A percentile compares a stretch with the other conserved stretches of the same genome.
Conservation (phyloP, 345 rosid genomes). For the Combretum micranthum region DNA sequence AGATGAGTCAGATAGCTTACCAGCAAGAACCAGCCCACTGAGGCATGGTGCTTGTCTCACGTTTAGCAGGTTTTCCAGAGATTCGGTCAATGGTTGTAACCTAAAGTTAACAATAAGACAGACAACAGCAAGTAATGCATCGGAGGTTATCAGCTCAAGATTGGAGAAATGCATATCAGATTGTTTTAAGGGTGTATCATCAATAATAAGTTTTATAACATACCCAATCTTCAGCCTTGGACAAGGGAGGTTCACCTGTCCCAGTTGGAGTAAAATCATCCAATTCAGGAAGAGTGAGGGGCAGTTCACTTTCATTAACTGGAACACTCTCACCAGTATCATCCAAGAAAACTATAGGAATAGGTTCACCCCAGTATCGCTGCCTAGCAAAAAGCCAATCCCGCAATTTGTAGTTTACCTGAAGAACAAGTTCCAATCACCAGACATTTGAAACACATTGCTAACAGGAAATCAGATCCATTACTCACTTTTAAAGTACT, state of each 20-base stretch:
- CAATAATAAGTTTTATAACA: background rate
- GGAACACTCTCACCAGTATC: constrained; percentile 63
- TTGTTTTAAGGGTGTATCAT: too few relatives aligned
- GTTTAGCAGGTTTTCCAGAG: constrained; percentile 65
- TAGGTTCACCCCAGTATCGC: constrained; percentile 99
- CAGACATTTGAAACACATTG: background rate
- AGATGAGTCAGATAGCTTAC: constrained; percentile 25
- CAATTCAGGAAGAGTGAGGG: constrained; percentile 79
- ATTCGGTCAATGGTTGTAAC: constrained; percentile 51
- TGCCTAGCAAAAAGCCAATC: constrained; percentile 99
- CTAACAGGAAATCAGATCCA: background rate
- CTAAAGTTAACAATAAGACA: constrained; percentile 25
- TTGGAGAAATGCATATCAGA: background rate
- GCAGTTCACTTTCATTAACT: constrained; percentile 64
- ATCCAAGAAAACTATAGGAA: constrained; percentile 70
- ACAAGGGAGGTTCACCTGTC: constrained; percentile 87
- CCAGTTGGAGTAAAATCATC: constrained; percentile 92
- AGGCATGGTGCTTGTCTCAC: constrained; percentile 99
- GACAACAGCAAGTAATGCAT: constrained; percentile 1
- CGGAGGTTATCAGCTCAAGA: background rate
- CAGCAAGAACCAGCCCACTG: constrained; percentile 99
- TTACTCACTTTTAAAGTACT: background rate
- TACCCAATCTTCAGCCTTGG: constrained; percentile 88
- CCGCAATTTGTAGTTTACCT: constrained; percentile 90
- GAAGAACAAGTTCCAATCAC: constrained; percentile 10